Base-by-base conservation (phyloP, 495 filamentous ascomycete species). In the Usnea hakonensis region DNA sequence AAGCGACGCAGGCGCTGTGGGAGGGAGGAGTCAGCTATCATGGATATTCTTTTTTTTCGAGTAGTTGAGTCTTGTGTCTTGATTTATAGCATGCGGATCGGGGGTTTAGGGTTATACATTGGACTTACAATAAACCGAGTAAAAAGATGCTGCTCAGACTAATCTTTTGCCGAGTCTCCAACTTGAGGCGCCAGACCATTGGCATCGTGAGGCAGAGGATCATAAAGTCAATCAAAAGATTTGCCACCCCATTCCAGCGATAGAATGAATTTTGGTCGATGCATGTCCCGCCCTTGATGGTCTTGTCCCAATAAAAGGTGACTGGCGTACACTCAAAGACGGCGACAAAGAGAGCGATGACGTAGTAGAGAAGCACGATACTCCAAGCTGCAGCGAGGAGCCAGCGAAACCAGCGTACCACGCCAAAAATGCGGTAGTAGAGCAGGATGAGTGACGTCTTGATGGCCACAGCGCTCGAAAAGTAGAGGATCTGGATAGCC, bases 401-500 rank as follows among this genome's bases (percentile, higher is more conserved):
- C 30, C 48, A 56, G 57, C 74, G 75, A 67, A 79, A 79, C 52
- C 61, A 59, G 14, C 67, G 71, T 7, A 74, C 73, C 6, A 75
- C 64, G 32, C 53, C 67, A 65, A 79, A 79, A 48, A 79, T 64
- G 17, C 76, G 74, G 21, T 75, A 75, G 67, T 78, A 78, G 69
- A 79, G 78, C 65, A 76, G 76, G 60, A 79, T 66, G 54, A 79
- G 73, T 23, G 75, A 76, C 48, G 76, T 75, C 54, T 79, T 79
- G 70, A 76, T 75, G 40, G 65, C 63, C 4, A 75, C 74, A 46
- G 75, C 73, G 60, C 75, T 67, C 16, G 74, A 17, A 67, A 77
- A 78, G 68, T 78, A 78, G 50, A 73, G 73, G 65, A 78, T 74
- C 67, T 79, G 72, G 64, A 77, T 75, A 50, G 74, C 73, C n/a